Percentiles rank a stretch among this genome's conserved stretches.
phyloP scores from a whole-genome alignment of 2,329 filamentous ascomycete genomes.

The Aaosphaeria pasadenensis region DNA sequence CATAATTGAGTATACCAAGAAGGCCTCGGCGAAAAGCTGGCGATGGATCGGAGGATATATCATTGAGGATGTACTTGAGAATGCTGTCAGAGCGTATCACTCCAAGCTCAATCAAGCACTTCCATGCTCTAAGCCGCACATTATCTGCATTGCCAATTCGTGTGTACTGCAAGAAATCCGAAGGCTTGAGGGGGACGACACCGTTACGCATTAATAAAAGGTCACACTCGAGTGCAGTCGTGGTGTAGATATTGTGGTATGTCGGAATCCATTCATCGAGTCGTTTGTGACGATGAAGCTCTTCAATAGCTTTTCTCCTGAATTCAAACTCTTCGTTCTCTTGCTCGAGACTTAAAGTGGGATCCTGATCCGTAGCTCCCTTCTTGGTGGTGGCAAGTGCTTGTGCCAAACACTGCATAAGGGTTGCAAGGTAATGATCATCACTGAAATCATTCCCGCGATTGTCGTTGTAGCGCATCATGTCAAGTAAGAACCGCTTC shows the following conservation, averaged over 20 bases:
- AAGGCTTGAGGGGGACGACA: slow-evolving; percentile 50
- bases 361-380: slow-evolving; percentile 13
- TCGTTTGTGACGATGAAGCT: slow-evolving; percentile 61
- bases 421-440: slow-evolving; percentile 77
- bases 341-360: slow-evolving; percentile 44
- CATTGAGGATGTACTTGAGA: slow-evolving; percentile 56
- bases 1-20: slow-evolving; percentile 52
- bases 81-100: slow-evolving; percentile 51
- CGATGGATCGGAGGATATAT: slow-evolving; percentile 56
- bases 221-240: slow-evolving; percentile 60
- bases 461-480: slow-evolving; percentile 93
- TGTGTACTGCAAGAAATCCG: slow-evolving; percentile 62
- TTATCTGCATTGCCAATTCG: slow-evolving; percentile 58
- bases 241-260: slow-evolving; percentile 62
- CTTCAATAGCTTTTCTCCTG: slow-evolving; percentile 55
- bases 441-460: slow-evolving; percentile 86
- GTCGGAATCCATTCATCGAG: slow-evolving; percentile 67
- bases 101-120: slow-evolving; percentile 55
- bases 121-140: slow-evolving; percentile 59
- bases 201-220: slow-evolving; percentile 53
- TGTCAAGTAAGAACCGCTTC: slow-evolving; percentile 81
- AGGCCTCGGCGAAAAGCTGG: slow-evolving; percentile 56
- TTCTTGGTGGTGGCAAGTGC: slow-evolving; percentile 41
- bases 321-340: slow-evolving; percentile 53
- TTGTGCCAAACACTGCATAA: slow-evolving; percentile 65